A percentile compares a stretch with the other conserved stretches of the same genome.
These are phyloP conservation scores for Carex myosuroides DNA, from an alignment of 176 grass and related monocot genomes.

Conservation along the genomic window DNA sequence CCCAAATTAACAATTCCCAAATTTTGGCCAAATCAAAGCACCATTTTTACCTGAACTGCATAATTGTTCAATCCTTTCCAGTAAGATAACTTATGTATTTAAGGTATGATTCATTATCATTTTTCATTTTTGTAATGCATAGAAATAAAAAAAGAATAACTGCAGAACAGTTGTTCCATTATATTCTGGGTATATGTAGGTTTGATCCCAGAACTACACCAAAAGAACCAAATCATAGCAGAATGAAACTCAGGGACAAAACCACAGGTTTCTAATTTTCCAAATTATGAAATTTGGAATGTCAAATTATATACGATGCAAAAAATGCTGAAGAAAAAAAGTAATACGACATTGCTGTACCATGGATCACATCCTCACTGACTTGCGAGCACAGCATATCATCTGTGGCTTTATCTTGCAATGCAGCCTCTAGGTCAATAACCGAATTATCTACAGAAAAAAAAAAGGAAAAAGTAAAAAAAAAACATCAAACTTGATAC, in stretches of 20 bases:
- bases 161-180: neutral
- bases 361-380: no score
- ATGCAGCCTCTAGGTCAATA: no score
- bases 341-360: no score
- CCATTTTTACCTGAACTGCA: neutral
- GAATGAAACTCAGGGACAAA: neutral
- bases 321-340: neutral
- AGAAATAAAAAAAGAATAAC: neutral
- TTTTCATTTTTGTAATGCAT: neutral
- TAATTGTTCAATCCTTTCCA: neutral
- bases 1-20: neutral
- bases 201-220: neutral
- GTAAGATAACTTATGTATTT: neutral
- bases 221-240: neutral
- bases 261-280: no score
- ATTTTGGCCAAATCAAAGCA: neutral
- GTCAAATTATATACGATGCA: neutral
- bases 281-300: neutral
- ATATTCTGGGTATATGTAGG: neutral
- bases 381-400: no score
- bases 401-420: no score
- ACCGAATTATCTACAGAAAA: no score
- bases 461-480: no score
- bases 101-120: neutral
- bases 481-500: no score